These are phyloP conservation scores for Gentiana dahurica DNA, from an alignment of 257 asterid genomes.

Conservation along the genomic window DNA sequence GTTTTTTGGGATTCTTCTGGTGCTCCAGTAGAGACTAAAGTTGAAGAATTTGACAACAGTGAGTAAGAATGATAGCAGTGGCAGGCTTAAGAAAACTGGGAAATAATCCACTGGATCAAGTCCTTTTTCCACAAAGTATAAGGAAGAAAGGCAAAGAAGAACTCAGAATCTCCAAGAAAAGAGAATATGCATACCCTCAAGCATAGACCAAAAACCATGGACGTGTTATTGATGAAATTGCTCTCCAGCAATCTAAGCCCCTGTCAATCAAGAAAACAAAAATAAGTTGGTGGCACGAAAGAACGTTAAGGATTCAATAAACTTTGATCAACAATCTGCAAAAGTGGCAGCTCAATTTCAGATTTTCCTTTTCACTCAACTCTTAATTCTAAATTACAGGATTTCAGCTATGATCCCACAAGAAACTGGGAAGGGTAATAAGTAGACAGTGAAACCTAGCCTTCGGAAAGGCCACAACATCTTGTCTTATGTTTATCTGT, in stretches of 20 bases:
- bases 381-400: too few species aligned
- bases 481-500: too few species aligned
- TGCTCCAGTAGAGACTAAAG: slow-evolving; percentile 89
- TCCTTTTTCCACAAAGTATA: too few species aligned
- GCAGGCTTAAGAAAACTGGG: slow-evolving; percentile 2
- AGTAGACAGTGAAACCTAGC: too few species aligned
- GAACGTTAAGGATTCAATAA: background rate
- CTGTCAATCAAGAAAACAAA: slow-evolving; percentile 34
- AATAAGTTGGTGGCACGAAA: too few species aligned
- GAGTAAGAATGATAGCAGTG: background rate
- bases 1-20: slow-evolving; percentile 81
- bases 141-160: too few species aligned
- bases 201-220: slow-evolving; percentile 96
- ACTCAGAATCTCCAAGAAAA: too few species aligned
- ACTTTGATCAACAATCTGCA: background rate
- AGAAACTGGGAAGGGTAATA: too few species aligned
- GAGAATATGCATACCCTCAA: slow-evolving; percentile 56
- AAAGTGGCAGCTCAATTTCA: background rate
- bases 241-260: slow-evolving; percentile 86
- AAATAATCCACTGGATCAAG: background rate
- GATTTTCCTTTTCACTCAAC: too few species aligned
- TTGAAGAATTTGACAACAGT: background rate
- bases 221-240: slow-evolving; percentile 95
- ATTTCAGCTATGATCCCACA: too few species aligned
- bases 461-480: too few species aligned